Conservation (phyloP, 495 filamentous ascomycete species). For the Friedmanniomyces endolithicus region DNA sequence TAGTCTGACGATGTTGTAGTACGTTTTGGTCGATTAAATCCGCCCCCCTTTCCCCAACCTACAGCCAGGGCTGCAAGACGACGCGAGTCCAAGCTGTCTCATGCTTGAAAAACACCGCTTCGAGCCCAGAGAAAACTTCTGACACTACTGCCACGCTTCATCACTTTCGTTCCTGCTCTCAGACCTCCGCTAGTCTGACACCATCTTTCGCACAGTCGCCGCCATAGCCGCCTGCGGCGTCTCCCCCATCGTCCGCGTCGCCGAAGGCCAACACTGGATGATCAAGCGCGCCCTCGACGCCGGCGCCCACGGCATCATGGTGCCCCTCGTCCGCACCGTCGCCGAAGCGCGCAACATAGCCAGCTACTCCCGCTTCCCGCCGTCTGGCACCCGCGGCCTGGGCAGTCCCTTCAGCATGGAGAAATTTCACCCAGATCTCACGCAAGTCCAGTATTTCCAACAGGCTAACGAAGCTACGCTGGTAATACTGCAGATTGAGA, state of each 20-base stretch:
- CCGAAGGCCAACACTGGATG: constrained; percentile 34
- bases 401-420: constrained; percentile 41
- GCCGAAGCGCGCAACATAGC: constrained; percentile 29
- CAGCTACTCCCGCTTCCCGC: constrained; percentile 31
- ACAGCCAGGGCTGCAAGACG: too few relatives aligned
- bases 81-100: too few relatives aligned
- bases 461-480: constrained; percentile 60
- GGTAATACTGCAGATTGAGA: constrained; percentile 76
- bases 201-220: constrained; percentile 39
- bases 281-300: constrained; percentile 34
- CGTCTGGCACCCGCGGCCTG: constrained; percentile 28
- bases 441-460: constrained; percentile 53
- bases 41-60: too few relatives aligned
- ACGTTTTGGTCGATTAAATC: neutral
- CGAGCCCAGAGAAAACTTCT: too few relatives aligned
- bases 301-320: constrained; percentile 33
- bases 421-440: constrained; percentile 40
- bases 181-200: too few relatives aligned
- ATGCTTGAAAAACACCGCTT: too few relatives aligned
- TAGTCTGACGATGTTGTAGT: neutral
- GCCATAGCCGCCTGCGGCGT: constrained; percentile 30
- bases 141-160: too few relatives aligned
- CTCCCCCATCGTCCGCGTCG: constrained; percentile 30
- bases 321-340: constrained; percentile 29
- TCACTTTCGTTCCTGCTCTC: too few relatives aligned